Percentiles rank a stretch among this genome's conserved stretches.
These are phyloP conservation scores for Hemisphaericaspora subhashii DNA, from an alignment of 1,139 yeast species.

Conservation along the genomic window DNA sequence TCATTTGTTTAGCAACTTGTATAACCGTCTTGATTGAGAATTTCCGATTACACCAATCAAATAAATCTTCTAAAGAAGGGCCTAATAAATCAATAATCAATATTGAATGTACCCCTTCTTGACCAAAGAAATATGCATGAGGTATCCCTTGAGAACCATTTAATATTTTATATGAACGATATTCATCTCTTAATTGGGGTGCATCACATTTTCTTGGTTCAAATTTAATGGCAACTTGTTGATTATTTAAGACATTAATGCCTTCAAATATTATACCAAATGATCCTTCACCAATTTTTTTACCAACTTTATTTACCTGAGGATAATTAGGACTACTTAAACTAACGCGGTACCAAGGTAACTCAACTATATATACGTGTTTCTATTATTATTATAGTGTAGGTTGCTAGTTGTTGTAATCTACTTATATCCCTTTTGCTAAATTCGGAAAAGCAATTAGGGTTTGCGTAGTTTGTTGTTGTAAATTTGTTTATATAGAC, in stretches of 20 bases:
- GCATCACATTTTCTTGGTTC: constrained; percentile 81
- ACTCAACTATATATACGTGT: too few species aligned
- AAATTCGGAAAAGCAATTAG: too few species aligned
- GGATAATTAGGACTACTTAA: too few species aligned
- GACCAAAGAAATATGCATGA: constrained; percentile 76
- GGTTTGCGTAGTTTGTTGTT: too few species aligned
- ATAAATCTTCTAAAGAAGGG: constrained; percentile 74
- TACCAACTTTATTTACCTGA: constrained; percentile 93
- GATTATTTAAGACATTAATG: constrained; percentile 74
- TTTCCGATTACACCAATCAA: constrained; percentile 79
- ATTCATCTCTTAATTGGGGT: constrained; percentile 77
- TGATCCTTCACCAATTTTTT: constrained; percentile 97
- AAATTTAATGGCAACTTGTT: constrained; percentile 76
- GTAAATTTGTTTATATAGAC: too few species aligned
- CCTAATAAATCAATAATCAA: constrained; percentile 73
- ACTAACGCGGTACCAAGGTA: too few species aligned
- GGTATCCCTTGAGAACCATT: constrained; percentile 67
- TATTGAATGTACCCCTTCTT: constrained; percentile 76
- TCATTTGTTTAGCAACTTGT: constrained; percentile 76
- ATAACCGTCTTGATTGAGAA: constrained; percentile 71
- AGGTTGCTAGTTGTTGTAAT: too few species aligned
- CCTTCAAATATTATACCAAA: constrained; percentile 98
- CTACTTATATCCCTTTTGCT: too few species aligned
- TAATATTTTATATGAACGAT: constrained; percentile 67
- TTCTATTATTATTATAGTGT: too few species aligned